Conservation (phyloP, 1,284 basidiomycete species). For the Mycena sp. region DNA sequence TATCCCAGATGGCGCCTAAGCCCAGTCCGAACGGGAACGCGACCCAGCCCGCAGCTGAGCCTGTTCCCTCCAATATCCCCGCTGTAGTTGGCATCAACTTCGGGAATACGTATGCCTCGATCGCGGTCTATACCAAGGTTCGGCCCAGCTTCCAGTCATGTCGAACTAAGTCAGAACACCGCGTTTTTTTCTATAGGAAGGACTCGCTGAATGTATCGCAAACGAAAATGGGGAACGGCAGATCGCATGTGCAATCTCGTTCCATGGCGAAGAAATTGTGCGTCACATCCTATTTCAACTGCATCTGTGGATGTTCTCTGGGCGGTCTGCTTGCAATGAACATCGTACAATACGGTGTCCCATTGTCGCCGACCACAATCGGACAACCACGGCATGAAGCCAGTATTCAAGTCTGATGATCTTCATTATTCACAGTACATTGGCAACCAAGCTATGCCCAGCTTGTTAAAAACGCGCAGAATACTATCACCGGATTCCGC, state of each 20-base stretch:
- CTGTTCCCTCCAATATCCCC: conserved; percentile 52
- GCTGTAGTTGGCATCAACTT: conserved; percentile 95
- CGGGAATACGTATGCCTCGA: conserved; percentile 95
- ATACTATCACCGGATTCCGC: conserved; percentile 95
- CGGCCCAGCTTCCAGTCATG: background rate
- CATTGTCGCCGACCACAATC: background rate
- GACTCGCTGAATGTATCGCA: conserved; percentile 92
- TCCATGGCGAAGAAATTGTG: conserved; percentile 90
- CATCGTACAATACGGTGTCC: background rate
- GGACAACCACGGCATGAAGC: no score
- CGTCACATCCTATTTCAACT: conserved; percentile 40
- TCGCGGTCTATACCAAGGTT: conserved; percentile 96
- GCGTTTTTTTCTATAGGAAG: conserved; percentile 69
- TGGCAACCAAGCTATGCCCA: conserved; percentile 97
- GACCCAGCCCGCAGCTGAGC: conserved; percentile 38
- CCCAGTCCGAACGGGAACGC: conserved; percentile 26
- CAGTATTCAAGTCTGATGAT: conserved; percentile 18
- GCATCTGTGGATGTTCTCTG: conserved; percentile 8
- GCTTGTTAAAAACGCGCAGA: conserved; percentile 94
- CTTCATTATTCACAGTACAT: conserved; percentile 75
- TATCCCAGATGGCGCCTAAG: conserved; percentile 35
- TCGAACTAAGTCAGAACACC: background rate
- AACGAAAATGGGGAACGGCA: conserved; percentile 99
- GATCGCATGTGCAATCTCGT: conserved; percentile 95
- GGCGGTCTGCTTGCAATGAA: background rate